Percentiles rank a stretch among this genome's conserved stretches.
Conservation (phyloP, 257 asterid genomes). For the Cordia subcordata region DNA sequence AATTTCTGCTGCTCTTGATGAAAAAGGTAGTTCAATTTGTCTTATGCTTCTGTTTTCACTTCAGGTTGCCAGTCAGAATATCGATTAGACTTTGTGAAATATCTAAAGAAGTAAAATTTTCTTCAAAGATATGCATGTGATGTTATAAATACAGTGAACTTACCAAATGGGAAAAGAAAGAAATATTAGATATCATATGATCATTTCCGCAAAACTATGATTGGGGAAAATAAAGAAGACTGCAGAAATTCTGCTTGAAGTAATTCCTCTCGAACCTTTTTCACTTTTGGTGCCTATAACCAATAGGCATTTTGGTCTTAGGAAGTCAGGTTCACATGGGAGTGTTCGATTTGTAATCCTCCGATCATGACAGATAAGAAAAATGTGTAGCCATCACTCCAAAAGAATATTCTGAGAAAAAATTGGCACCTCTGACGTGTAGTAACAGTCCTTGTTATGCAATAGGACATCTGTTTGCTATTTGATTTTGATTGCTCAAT, state of each 20-base stretch:
- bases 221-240: too few relatives aligned
- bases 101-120: neutral
- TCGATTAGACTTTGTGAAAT: neutral
- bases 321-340: neutral
- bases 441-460: neutral
- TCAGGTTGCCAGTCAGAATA: neutral
- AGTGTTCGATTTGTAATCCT: neutral
- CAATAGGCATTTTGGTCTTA: neutral
- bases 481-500: neutral
- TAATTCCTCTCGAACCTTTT: neutral
- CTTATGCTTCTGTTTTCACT: neutral
- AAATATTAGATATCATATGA: neutral
- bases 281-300: neutral
- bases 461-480: neutral
- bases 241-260: too few relatives aligned
- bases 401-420: neutral
- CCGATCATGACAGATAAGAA: neutral
- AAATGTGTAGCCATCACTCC: neutral
- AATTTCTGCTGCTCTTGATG: slow-evolving; percentile 40
- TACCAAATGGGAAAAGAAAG: neutral
- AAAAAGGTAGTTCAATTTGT: slow-evolving; percentile 39
- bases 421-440: neutral
- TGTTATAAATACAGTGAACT: neutral
- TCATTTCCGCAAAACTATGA: neutral
- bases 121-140: neutral